Percentiles rank a stretch among this genome's conserved stretches.
Evolutionary conservation across 2,329 filamentous ascomycete species (phyloP).

Genomic region (Beauveria sp.): DNA sequence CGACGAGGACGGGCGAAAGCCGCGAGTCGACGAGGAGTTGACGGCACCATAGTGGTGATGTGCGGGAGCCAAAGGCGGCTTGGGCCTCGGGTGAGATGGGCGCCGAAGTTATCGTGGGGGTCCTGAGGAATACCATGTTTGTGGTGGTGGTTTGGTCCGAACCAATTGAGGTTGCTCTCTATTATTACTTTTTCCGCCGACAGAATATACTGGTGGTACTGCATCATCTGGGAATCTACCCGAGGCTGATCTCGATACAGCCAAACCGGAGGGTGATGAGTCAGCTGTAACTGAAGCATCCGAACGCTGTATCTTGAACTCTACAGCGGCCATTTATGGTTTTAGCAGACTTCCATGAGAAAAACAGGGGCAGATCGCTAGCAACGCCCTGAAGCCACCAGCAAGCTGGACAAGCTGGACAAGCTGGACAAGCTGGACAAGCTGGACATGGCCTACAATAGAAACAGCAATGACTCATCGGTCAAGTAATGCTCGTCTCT

Average conservation of each 20-base stretch:
- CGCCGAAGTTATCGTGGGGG: neutral
- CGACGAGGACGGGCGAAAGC: neutral
- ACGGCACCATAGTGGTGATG: slow-evolving; percentile 6
- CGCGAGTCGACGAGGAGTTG: slow-evolving; percentile 2
- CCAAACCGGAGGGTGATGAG: neutral
- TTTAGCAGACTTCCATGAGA: neutral
- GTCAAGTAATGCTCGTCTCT: too few relatives aligned
- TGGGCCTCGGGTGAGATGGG: neutral
- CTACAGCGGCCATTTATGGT: neutral
- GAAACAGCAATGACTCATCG: too few relatives aligned
- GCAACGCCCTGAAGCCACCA: too few relatives aligned
- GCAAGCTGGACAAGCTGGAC: too few relatives aligned
- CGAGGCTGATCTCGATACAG: neutral
- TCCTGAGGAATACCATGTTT: neutral
- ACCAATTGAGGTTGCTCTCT: neutral
- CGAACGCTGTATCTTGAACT: neutral
- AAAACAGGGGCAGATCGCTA: neutral
- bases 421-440: too few relatives aligned
- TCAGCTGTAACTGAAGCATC: neutral
- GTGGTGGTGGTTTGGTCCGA: neutral
- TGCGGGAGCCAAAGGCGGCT: neutral
- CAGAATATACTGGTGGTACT: neutral
- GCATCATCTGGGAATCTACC: neutral
- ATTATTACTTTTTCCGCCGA: neutral
- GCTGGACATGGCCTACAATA: too few relatives aligned